phyloP scores from a whole-genome alignment of 2,329 filamentous ascomycete species.

The Botrytis elliptica region DNA sequence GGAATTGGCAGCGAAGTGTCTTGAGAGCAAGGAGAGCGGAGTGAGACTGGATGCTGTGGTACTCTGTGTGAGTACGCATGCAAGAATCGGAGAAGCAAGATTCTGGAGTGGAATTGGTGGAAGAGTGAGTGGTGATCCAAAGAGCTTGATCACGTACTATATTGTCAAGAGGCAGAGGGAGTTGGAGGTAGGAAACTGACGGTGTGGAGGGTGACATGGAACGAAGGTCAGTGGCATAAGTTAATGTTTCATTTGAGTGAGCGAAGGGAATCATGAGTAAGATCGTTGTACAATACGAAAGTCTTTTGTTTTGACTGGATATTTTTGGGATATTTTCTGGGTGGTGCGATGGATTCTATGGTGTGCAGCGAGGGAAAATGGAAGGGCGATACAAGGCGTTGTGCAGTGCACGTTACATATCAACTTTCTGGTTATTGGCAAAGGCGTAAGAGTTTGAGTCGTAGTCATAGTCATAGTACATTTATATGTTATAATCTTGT shows the following conservation, averaged over 20 bases:
- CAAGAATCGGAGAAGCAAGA: slow-evolving; percentile 54
- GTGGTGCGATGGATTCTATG: slow-evolving; percentile 14
- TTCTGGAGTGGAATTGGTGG: slow-evolving; percentile 69
- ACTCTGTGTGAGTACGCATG: slow-evolving; percentile 71
- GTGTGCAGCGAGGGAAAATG: slow-evolving; percentile 1
- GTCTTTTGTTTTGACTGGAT: neutral
- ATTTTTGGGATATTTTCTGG: slow-evolving; percentile 16
- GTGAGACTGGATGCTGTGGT: slow-evolving; percentile 75
- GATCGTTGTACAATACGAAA: neutral
- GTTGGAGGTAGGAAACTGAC: slow-evolving; percentile 27
- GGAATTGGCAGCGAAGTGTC: slow-evolving; percentile 53
- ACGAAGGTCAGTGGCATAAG: neutral
- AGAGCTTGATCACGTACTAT: slow-evolving; percentile 79
- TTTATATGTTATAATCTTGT: slow-evolving; percentile 1
- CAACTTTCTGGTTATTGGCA: slow-evolving; percentile 10
- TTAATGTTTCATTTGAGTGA: slow-evolving; percentile 8
- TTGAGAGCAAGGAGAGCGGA: slow-evolving; percentile 60
- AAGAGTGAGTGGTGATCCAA: slow-evolving; percentile 64
- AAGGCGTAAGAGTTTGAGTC: neutral
- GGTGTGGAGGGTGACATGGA: neutral
- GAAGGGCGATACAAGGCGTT: slow-evolving; percentile 5
- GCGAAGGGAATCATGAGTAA: neutral
- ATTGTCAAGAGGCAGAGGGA: slow-evolving; percentile 70
- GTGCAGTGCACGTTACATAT: neutral
- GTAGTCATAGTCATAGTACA: neutral